Conservation (phyloP, 805 yeast species). For the Candida montana region DNA sequence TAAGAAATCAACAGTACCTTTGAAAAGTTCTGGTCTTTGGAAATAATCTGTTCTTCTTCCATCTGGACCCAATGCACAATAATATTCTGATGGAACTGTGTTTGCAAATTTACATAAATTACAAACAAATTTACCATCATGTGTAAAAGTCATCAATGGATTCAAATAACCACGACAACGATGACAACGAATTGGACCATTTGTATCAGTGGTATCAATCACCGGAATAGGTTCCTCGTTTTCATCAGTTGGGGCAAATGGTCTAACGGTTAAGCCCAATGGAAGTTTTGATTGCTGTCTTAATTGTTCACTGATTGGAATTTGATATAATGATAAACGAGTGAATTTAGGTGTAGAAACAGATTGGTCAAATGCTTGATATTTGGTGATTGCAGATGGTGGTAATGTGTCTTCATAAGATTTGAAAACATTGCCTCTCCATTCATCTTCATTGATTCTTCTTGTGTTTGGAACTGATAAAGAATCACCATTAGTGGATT, state of each 20-base stretch:
- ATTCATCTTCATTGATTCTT: conserved; percentile 16
- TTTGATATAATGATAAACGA: conserved; percentile 73
- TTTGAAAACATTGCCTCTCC: conserved; percentile 40
- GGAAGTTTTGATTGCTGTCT: conserved; percentile 72
- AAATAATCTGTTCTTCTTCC: conserved; percentile 60
- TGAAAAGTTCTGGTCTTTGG: conserved; percentile 67
- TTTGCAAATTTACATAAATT: conserved; percentile 82
- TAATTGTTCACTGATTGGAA: conserved; percentile 70
- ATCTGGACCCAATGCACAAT: conserved; percentile 52
- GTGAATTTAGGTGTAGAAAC: conserved; percentile 75
- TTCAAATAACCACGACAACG: conserved; percentile 90
- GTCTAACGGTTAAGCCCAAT: conserved; percentile 72
- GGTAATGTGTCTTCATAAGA: conserved; percentile 78
- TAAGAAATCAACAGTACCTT: conserved; percentile 79
- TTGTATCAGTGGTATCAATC: conserved; percentile 47
- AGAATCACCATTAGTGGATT: conserved; percentile 7
- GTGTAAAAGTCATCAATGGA: conserved; percentile 65
- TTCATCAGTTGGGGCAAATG: conserved; percentile 63
- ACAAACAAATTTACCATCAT: conserved; percentile 65
- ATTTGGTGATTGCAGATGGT: conserved; percentile 69
- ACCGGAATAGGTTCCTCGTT: conserved; percentile 56
- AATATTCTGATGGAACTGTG: conserved; percentile 61
- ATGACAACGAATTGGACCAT: conserved; percentile 82
- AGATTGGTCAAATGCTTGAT: conserved; percentile 72
- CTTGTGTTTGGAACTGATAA: conserved; percentile 19